These are phyloP conservation scores for Xylariaceae sp. DNA, from an alignment of 2,329 filamentous ascomycete genomes.

Conservation along the genomic window DNA sequence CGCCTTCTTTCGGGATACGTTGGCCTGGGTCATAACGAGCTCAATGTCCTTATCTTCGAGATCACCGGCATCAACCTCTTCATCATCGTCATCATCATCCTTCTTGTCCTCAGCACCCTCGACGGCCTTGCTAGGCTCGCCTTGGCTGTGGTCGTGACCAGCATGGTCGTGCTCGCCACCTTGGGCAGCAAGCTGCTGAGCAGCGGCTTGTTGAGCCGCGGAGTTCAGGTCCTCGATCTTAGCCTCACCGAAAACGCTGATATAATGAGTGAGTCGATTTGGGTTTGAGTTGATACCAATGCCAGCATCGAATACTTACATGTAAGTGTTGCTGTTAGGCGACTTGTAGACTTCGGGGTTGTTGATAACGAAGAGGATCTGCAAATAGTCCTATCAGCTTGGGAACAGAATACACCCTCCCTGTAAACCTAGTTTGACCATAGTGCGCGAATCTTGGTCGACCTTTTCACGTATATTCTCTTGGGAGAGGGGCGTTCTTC, in stretches of 20 bases:
- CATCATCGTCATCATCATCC: constrained; percentile 83
- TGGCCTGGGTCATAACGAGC: constrained; percentile 97
- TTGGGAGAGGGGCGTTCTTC: no score
- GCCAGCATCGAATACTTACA: constrained; percentile 57
- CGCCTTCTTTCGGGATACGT: constrained; percentile 95
- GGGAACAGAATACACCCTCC: background rate
- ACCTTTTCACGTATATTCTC: no score
- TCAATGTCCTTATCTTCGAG: constrained; percentile 99
- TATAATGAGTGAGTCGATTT: constrained; percentile 9
- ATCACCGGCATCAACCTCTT: constrained; percentile 91
- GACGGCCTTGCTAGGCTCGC: constrained; percentile 59
- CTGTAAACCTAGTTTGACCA: no score
- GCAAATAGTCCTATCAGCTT: constrained; percentile 11
- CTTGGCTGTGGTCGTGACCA: constrained; percentile 68
- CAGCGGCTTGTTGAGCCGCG: constrained; percentile 90
- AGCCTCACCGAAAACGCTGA: constrained; percentile 96
- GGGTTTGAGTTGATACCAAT: background rate
- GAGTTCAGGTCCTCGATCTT: constrained; percentile 99
- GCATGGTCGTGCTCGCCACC: constrained; percentile 56
- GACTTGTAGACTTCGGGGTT: constrained; percentile 99
- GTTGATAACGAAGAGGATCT: constrained; percentile 99
- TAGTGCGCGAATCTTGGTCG: no score
- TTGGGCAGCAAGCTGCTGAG: constrained; percentile 84
- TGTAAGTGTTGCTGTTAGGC: constrained; percentile 98
- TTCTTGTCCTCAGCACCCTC: constrained; percentile 65